Base-by-base conservation (phyloP, 2,329 filamentous ascomycete species). In the Neonectria punicea region DNA sequence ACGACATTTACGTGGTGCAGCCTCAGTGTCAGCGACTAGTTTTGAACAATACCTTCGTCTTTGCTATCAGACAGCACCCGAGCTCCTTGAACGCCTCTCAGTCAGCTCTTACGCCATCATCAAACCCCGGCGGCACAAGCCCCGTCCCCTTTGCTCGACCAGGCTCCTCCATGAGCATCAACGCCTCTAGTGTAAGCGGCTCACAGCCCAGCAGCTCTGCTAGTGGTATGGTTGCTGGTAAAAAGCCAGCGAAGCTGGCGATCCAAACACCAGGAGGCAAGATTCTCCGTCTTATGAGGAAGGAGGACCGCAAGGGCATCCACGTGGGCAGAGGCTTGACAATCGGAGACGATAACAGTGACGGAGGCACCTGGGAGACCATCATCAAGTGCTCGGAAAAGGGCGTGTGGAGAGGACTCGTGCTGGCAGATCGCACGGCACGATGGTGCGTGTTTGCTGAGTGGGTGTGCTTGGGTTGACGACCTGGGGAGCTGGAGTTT, bases 41-140 rank as follows among this genome's bases (percentile, higher is more conserved):
- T 1, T 85, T 97, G 61, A 98, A 98, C 83, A 98, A 99, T 77
- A 99, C 96, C 0, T 99, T 98, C 76, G 95, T 99, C 30, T 99
- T 99, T 79, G 92, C 92, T 58, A 92, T 99, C 66, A 92, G 96
- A 50, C 96, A 99, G 76, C 94, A 99, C 76, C 93, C 94, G 0
- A 85, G 82, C 1, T 66, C 79, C 1, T 69, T 75, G 0, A 75
- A 67, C 46, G 77, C 74, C 7, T 58, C 71, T 3, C 74, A 76
- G 30, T 82, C 79, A 28, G 74, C 74, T 2, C 75, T 84, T 66
- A 83, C 83, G 10, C 82, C 84, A 5, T 79, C 83, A 6, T 83
- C 82, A 53, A 85, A 85, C 66, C 80, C 82, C 3, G 83, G 84
- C 7, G 79, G 77, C 30, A 78, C 82, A 10, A 87, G 85, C 64